Evolutionary conservation across 805 yeast species (phyloP).

Genomic region (Tetrapisispora taiwanensis): DNA sequence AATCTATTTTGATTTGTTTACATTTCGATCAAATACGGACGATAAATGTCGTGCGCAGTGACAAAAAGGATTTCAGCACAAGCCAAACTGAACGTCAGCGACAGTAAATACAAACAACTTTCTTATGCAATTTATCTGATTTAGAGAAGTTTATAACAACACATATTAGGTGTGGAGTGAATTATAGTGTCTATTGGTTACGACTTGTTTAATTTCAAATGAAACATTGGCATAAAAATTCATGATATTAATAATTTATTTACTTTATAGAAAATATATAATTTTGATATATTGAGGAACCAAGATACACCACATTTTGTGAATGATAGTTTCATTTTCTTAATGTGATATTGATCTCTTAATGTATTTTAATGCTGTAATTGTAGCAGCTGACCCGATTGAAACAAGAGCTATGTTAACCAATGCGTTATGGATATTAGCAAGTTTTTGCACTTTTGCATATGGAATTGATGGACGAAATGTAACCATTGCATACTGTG

Average conservation of each 20-base stretch:
- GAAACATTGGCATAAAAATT: too few relatives aligned
- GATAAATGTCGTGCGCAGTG: background rate
- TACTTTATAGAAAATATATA: too few relatives aligned
- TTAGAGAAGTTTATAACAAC: too few relatives aligned
- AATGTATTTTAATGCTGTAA: background rate
- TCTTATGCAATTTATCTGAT: background rate
- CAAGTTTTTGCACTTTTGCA: constrained; percentile 50
- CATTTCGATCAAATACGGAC: background rate
- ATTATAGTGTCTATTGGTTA: too few relatives aligned
- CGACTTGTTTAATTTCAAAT: too few relatives aligned
- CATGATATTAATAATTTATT: too few relatives aligned
- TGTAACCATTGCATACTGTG: constrained; percentile 86
- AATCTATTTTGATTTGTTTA: background rate
- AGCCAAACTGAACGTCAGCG: background rate
- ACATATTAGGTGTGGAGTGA: too few relatives aligned
- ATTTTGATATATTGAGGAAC: too few relatives aligned
- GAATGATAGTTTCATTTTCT: too few relatives aligned
- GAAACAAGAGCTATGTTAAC: constrained; percentile 25
- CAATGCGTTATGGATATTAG: constrained; percentile 44
- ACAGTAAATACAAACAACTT: background rate
- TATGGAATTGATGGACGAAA: constrained; percentile 78
- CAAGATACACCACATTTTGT: too few relatives aligned
- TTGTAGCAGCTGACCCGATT: background rate
- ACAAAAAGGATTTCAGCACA: background rate
- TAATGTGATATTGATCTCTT: background rate